A percentile compares a stretch with the other conserved stretches of the same genome.
Conservation (phyloP, 2,329 filamentous ascomycete genomes). For the Diplodia corticola region DNA sequence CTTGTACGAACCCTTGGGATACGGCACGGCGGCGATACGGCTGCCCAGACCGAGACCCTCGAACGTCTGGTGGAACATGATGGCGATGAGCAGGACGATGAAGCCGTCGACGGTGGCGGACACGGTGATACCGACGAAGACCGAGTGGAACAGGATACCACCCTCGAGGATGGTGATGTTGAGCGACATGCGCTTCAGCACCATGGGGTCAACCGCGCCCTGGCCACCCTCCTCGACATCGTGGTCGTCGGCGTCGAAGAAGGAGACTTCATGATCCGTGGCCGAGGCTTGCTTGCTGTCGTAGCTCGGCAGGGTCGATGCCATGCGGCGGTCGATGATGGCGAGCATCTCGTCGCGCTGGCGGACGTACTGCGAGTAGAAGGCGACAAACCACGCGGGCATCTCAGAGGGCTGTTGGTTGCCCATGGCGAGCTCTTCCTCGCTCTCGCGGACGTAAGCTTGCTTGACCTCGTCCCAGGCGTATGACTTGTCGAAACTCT, state of each 20-base stretch:
- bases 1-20: slow-evolving; percentile 33
- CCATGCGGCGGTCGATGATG: slow-evolving; percentile 48
- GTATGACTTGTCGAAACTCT: slow-evolving; percentile 41
- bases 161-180: slow-evolving; percentile 61
- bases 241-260: slow-evolving; percentile 37
- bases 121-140: slow-evolving; percentile 73
- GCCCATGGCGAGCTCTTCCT: slow-evolving; percentile 34
- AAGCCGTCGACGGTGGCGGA: slow-evolving; percentile 68
- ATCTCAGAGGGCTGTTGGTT: slow-evolving; percentile 46
- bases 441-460: slow-evolving; percentile 33
- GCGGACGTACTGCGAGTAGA: slow-evolving; percentile 63
- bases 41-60: slow-evolving; percentile 84
- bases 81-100: slow-evolving; percentile 65
- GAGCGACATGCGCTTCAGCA: slow-evolving; percentile 41
- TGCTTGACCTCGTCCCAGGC: slow-evolving; percentile 37
- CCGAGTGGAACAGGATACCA: slow-evolving; percentile 76
- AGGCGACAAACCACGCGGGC: slow-evolving; percentile 64
- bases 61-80: slow-evolving; percentile 76
- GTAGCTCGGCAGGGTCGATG: slow-evolving; percentile 36
- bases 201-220: slow-evolving; percentile 38
- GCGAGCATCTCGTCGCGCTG: slow-evolving; percentile 61
- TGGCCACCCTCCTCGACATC: slow-evolving; percentile 22
- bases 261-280: slow-evolving; percentile 33
- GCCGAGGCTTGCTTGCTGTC: slow-evolving; percentile 31
- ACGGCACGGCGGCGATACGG: slow-evolving; percentile 76